phyloP scores from a whole-genome alignment of 2,329 filamentous ascomycete species.

The Xylaria digitata region DNA sequence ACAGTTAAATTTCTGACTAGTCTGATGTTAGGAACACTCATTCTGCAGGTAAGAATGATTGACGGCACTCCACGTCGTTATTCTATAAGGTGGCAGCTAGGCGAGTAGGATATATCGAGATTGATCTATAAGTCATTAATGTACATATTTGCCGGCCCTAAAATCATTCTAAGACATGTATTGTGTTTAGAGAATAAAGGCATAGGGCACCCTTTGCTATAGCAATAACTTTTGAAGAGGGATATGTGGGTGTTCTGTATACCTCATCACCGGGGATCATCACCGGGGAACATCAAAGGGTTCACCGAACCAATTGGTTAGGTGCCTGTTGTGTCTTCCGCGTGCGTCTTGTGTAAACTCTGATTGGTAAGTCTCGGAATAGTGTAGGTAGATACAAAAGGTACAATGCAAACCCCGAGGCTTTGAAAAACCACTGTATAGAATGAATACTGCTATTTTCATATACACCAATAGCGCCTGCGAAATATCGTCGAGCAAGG shows the following conservation, averaged over 20 bases:
- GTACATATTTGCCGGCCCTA: neutral
- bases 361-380: slow-evolving; percentile 12
- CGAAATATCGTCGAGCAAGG: neutral
- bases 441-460: neutral
- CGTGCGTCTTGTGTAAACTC: slow-evolving; percentile 8
- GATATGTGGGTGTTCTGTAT: too few relatives aligned
- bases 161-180: neutral
- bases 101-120: neutral
- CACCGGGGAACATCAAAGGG: neutral
- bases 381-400: neutral
- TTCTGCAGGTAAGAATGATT: neutral
- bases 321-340: slow-evolving; percentile 13
- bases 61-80: slow-evolving; percentile 1
- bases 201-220: neutral
- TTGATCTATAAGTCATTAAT: neutral
- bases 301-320: neutral
- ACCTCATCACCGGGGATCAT: neutral
- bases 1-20: neutral
- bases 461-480: neutral
- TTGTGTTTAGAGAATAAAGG: neutral
- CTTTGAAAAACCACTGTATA: neutral
- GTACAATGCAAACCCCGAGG: neutral
- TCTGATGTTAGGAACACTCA: neutral
- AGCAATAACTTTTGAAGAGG: too few relatives aligned
- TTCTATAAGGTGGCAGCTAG: neutral